Conservation (phyloP, 2,329 filamentous ascomycete genomes). For the Botrytis deweyae region DNA sequence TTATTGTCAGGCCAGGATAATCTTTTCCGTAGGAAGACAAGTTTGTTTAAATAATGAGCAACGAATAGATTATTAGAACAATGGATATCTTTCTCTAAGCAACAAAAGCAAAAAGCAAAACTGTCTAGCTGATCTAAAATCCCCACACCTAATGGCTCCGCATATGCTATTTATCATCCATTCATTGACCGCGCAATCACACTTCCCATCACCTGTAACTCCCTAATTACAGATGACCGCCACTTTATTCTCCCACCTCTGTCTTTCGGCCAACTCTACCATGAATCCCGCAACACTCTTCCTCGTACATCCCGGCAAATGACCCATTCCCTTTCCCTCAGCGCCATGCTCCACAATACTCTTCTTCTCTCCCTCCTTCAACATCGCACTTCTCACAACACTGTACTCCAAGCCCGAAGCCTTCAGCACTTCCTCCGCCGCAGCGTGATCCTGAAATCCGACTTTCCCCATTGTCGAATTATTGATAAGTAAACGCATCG, state of each 20-base stretch:
- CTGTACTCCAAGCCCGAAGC: slow-evolving; percentile 24
- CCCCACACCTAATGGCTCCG: background rate
- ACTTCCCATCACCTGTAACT: background rate
- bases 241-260: background rate
- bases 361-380: slow-evolving; percentile 26
- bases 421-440: slow-evolving; percentile 26
- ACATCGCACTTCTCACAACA: slow-evolving; percentile 28
- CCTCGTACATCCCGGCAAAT: slow-evolving; percentile 24
- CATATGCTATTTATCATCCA: background rate
- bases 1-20: background rate
- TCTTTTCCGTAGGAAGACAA: too few relatives aligned
- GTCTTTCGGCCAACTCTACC: slow-evolving; percentile 38
- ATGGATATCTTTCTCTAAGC: slow-evolving; percentile 14
- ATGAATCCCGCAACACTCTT: slow-evolving; percentile 46
- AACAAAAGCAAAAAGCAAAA: background rate
- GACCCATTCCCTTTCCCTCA: slow-evolving; percentile 34
- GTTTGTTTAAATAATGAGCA: background rate
- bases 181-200: too few relatives aligned
- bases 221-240: slow-evolving; percentile 20
- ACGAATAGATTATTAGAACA: slow-evolving; percentile 1
- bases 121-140: background rate
- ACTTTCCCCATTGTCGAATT: slow-evolving; percentile 44
- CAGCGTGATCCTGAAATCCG: slow-evolving; percentile 49
- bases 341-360: slow-evolving; percentile 23
- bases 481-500: slow-evolving; percentile 47